Conservation (phyloP, 176 grass and related monocot genomes). For the Rhynchospora pubera region DNA sequence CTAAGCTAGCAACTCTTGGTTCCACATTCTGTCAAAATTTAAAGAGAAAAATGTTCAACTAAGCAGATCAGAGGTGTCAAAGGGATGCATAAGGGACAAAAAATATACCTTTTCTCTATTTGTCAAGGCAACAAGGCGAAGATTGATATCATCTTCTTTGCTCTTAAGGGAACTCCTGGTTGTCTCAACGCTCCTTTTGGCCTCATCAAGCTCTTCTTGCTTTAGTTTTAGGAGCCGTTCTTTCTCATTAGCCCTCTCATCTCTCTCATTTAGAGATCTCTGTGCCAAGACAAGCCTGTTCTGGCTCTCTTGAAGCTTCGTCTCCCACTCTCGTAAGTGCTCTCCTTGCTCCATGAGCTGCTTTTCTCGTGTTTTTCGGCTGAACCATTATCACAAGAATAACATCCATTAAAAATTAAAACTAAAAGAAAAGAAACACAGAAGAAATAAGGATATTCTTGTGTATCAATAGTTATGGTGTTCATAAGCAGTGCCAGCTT, state of each 20-base stretch:
- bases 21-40: constrained; percentile 54
- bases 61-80: constrained; percentile 11
- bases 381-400: constrained; percentile 9
- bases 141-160: constrained; percentile 61
- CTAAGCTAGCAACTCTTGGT: constrained; percentile 39
- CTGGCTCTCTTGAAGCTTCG: constrained; percentile 84
- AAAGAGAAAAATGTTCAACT: constrained; percentile 15
- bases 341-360: constrained; percentile 66
- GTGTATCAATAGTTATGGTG: too few relatives aligned
- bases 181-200: constrained; percentile 38
- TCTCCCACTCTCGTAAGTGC: constrained; percentile 63
- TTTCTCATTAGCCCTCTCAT: constrained; percentile 72
- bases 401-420: neutral
- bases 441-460: neutral
- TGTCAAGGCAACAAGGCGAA: constrained; percentile 42
- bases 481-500: neutral
- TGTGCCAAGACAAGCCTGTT: constrained; percentile 71
- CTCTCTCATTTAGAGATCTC: constrained; percentile 70
- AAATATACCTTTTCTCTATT: constrained; percentile 63
- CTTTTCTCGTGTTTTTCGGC: constrained; percentile 59
- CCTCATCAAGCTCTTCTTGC: constrained; percentile 66
- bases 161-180: constrained; percentile 53
- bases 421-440: neutral
- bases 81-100: neutral
- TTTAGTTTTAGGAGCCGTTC: constrained; percentile 65